Evolutionary conservation across 208 protist species (phyloP).

Genomic region (Acanthamoeba healyi): DNA sequence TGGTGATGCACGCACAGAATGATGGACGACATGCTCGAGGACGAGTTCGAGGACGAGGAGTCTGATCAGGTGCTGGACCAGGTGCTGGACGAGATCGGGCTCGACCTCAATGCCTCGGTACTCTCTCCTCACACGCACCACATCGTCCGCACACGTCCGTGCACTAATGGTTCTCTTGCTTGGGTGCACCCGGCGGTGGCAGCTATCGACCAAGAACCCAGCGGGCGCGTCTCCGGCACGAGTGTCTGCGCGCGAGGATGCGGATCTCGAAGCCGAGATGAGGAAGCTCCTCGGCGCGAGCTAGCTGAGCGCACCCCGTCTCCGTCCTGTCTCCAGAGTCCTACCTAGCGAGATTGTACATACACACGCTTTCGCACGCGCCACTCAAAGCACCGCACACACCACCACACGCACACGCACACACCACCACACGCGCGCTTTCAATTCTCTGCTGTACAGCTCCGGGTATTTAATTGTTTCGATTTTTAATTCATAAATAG

Average conservation of each 20-base stretch:
- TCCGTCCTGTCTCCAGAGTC: no score
- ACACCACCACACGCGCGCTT: no score
- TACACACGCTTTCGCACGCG: no score
- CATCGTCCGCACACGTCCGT: no score
- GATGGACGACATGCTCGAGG: conserved; percentile 57
- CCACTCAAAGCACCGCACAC: no score
- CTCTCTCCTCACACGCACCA: neutral
- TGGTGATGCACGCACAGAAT: neutral
- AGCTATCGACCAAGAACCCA: neutral
- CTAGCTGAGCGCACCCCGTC: no score
- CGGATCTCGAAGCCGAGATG: neutral
- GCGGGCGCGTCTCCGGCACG: neutral
- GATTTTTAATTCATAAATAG: no score
- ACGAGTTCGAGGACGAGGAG: conserved; percentile 66
- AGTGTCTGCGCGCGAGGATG: neutral
- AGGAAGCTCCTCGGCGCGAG: neutral
- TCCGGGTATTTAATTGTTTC: no score
- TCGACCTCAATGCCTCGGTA: conserved; percentile 55
- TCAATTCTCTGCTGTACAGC: no score
- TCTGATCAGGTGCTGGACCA: conserved; percentile 43
- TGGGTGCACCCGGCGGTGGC: neutral
- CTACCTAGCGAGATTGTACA: neutral
- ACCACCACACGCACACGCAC: no score
- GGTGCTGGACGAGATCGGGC: conserved; percentile 62
- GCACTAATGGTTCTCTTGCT: neutral